A percentile compares a stretch with the other conserved stretches of the same genome.
phyloP scores from a whole-genome alignment of 2,329 filamentous ascomycete species.

The Cladosporium austrohemisphaericum region DNA sequence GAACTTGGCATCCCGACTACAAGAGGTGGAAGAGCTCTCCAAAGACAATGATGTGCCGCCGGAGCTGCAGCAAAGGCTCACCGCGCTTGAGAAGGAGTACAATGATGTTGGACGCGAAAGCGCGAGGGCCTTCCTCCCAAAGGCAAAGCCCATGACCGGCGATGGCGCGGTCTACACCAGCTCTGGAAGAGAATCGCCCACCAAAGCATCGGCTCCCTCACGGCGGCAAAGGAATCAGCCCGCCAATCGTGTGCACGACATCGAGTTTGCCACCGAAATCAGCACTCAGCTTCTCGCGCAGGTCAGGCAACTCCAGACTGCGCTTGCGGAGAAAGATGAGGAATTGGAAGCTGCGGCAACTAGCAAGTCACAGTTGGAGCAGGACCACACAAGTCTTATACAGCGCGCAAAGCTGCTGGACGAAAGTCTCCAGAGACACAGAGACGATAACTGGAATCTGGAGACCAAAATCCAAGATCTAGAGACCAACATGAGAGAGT shows the following conservation, averaged over 20 bases:
- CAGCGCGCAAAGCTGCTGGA: constrained; percentile 79
- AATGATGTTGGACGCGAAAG: constrained; percentile 90
- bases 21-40: constrained; percentile 74
- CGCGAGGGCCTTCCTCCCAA: constrained; percentile 82
- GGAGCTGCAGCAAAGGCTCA: constrained; percentile 76
- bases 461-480: constrained; percentile 90
- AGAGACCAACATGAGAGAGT: constrained; percentile 67
- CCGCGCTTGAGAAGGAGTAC: constrained; percentile 89
- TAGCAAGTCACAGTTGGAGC: constrained; percentile 75
- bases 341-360: constrained; percentile 69
- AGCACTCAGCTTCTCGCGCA: constrained; percentile 92
- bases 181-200: constrained; percentile 79
- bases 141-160: constrained; percentile 37
- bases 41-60: constrained; percentile 65
- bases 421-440: constrained; percentile 92
- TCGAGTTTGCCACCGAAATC: constrained; percentile 97
- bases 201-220: constrained; percentile 75
- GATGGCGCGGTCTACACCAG: constrained; percentile 55
- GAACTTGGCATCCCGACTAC: constrained; percentile 74
- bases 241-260: constrained; percentile 83
- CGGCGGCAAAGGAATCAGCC: constrained; percentile 88
- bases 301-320: constrained; percentile 80
- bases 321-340: constrained; percentile 85
- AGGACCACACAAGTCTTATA: constrained; percentile 73
- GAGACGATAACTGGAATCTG: constrained; percentile 97